These are phyloP conservation scores for Petasospora fabianii DNA, from an alignment of 1,139 yeast genomes.

Conservation along the genomic window DNA sequence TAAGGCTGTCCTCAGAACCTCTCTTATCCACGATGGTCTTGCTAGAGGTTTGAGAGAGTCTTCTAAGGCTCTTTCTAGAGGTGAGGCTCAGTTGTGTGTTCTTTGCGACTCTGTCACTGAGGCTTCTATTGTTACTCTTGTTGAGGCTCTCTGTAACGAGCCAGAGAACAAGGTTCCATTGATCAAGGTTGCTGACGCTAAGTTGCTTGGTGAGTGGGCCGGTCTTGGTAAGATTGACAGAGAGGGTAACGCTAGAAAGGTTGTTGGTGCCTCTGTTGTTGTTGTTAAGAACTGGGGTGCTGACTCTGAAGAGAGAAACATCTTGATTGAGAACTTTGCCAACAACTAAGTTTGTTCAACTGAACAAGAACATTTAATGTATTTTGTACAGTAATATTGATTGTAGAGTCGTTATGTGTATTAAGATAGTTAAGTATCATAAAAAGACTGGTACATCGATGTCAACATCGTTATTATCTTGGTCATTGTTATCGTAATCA, in stretches of 20 bases:
- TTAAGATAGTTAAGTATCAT: too few relatives aligned
- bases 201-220: slow-evolving; percentile 99
- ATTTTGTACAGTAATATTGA: not conserved
- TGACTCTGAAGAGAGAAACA: slow-evolving; percentile 96
- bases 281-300: slow-evolving; percentile 99
- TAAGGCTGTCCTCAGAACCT: slow-evolving; percentile 96
- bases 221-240: slow-evolving; percentile 99
- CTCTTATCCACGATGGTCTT: slow-evolving; percentile 98
- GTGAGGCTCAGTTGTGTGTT: slow-evolving; percentile 97
- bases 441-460: slow-evolving; percentile 31
- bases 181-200: slow-evolving; percentile 99
- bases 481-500: not conserved
- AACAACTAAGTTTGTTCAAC: slow-evolving; percentile 46
- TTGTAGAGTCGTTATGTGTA: too few relatives aligned
- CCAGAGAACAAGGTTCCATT: slow-evolving; percentile 95
- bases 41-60: slow-evolving; percentile 99
- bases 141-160: slow-evolving; percentile 99
- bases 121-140: slow-evolving; percentile 93
- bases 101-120: slow-evolving; percentile 98
- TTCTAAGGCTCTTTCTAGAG: slow-evolving; percentile 95
- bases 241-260: slow-evolving; percentile 99
- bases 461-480: slow-evolving; percentile 15
- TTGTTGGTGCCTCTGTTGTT: slow-evolving; percentile 99
- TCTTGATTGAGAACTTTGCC: slow-evolving; percentile 94
- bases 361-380: not conserved